Percentiles rank a stretch among this genome's conserved stretches.
phyloP scores from a whole-genome alignment of 192 early-diverging fungal species.

The Coemansia interrupta region DNA sequence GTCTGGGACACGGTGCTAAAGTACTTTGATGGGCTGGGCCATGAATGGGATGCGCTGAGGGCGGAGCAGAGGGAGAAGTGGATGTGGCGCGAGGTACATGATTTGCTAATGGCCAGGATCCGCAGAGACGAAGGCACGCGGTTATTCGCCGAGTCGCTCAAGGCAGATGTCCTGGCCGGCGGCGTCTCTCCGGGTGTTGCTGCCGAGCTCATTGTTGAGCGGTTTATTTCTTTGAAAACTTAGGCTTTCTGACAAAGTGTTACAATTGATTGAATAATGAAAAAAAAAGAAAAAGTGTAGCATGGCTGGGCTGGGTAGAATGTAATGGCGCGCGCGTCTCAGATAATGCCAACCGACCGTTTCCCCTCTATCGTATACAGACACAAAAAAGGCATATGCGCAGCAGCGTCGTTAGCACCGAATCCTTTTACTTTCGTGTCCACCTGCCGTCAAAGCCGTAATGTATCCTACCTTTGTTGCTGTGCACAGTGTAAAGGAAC shows the following conservation, averaged over 20 bases:
- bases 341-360: conserved; percentile 19
- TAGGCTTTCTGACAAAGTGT: neutral
- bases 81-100: conserved; percentile 47
- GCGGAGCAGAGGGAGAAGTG: conserved; percentile 32
- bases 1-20: conserved; percentile 27
- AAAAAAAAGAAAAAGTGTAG: neutral
- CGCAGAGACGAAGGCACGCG: conserved; percentile 10
- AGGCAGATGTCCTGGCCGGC: conserved; percentile 16
- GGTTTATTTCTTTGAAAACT: conserved; percentile 13
- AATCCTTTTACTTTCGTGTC: neutral
- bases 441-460: neutral
- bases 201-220: conserved; percentile 30
- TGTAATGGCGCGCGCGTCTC: too few relatives aligned
- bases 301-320: too few relatives aligned
- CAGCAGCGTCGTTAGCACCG: neutral
- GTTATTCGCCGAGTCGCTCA: conserved; percentile 14
- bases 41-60: conserved; percentile 36
- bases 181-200: conserved; percentile 24
- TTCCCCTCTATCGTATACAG: conserved; percentile 17
- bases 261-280: conserved; percentile 2
- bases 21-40: conserved; percentile 22
- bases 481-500: conserved; percentile 51
- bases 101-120: conserved; percentile 21
- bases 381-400: neutral
- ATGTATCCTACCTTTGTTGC: conserved; percentile 31